Percentiles rank a stretch among this genome's conserved stretches.
These are phyloP conservation scores for Arthroderma sp. DNA, from an alignment of 2,329 filamentous ascomycete species.

Conservation along the genomic window DNA sequence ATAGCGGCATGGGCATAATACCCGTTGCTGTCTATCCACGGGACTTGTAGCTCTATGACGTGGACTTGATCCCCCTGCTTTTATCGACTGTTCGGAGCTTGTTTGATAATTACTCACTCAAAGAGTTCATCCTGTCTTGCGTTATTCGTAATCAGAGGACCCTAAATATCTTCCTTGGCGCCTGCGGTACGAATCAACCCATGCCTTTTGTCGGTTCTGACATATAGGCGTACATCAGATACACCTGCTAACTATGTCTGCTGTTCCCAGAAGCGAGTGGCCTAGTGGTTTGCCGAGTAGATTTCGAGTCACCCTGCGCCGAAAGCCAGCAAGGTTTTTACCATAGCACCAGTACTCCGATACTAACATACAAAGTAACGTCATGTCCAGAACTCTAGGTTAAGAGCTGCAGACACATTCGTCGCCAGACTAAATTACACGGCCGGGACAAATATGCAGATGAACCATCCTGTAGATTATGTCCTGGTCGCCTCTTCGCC, in stretches of 20 bases:
- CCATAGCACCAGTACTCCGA: conserved; percentile 32
- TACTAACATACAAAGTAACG: conserved; percentile 23
- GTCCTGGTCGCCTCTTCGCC: neutral
- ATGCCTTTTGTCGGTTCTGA: neutral
- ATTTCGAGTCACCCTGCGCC: conserved; percentile 33
- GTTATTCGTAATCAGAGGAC: conserved; percentile 52
- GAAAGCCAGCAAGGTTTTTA: conserved; percentile 39
- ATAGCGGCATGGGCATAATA: neutral
- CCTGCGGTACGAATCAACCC: conserved; percentile 41
- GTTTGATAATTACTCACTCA: conserved; percentile 41
- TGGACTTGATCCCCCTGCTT: conserved; percentile 44
- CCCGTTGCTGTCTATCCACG: neutral
- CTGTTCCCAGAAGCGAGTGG: conserved; percentile 20
- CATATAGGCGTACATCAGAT: neutral
- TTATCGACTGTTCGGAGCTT: conserved; percentile 45
- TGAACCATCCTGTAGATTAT: neutral
- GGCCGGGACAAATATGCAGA: neutral
- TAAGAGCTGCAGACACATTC: neutral
- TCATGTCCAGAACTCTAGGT: neutral
- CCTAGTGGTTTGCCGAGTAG: conserved; percentile 29
- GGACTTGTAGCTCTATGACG: conserved; percentile 47
- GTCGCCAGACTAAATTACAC: neutral
- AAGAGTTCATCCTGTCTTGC: conserved; percentile 47
- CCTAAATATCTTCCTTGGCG: conserved; percentile 46
- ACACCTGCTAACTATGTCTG: conserved; percentile 8